Evolutionary conservation across 495 filamentous ascomycete species (phyloP), one percentile per base, ranked within the genome.

Genomic region (Penicillium subrubescens): DNA sequence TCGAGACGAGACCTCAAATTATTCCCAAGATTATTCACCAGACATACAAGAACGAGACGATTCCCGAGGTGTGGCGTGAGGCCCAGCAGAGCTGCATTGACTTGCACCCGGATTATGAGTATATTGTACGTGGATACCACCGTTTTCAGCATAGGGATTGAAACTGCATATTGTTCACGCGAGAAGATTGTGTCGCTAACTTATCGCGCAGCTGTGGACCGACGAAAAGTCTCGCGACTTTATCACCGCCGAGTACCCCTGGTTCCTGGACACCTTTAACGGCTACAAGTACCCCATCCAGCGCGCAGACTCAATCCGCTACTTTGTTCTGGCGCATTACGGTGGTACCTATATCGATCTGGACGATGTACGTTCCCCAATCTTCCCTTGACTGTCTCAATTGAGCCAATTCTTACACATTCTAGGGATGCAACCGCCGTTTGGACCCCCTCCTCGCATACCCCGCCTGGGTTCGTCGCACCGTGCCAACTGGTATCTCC

Each of bases 11-110:
- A 39, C 84, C 86, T 11, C 86, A 88, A 66, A 76, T 92, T 57
- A 93, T 96, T 57, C 92, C 92, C 39, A 94, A 93, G 80, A 94
- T 96, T 63, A 92, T 96, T 60, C 92, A 96, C 73, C 92, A 96
- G 73, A 93, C 93, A 33, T 96, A 91, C 74, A 86, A 87, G 64
- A 92, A 93, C 72, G 84, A 90, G 57, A 85, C 83, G 11, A 89
- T 96, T 55, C 93, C 92, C 0, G 83, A 79, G 62, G 85, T 88
- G 60, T 96, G 92, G 93, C 75, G 79, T 58, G 84, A 84, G 34
- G 87, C 90, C 41, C 91, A 93, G 64, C 79, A 88, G 77, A 89
- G 83, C 62, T 96, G 93, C 74, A 78, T 92, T 60, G 85, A 94
- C 44, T 68, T 92, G 58, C 92, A 96, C 64, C 79, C 82, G 6